Conservation (phyloP, 176 grass and related monocot genomes). For the Aegilops longissima region DNA sequence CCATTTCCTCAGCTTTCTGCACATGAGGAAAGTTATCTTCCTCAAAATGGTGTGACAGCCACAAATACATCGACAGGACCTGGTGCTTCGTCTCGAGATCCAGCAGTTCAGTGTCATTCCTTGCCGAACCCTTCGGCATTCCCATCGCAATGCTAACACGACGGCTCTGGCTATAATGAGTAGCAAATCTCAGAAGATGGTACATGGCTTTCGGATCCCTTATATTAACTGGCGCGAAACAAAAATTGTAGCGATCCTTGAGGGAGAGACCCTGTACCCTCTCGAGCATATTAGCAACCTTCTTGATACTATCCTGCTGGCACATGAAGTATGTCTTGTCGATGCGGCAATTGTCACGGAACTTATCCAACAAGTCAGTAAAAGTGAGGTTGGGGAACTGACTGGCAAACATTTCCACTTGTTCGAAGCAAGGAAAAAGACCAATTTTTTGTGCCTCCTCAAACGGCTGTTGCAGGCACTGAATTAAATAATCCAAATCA, state of each 20-base stretch:
- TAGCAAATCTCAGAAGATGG: slow-evolving; percentile 90
- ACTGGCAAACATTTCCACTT: slow-evolving; percentile 87
- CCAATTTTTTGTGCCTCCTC: slow-evolving; percentile 71
- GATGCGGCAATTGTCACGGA: slow-evolving; percentile 72
- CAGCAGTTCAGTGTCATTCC: slow-evolving; percentile 86
- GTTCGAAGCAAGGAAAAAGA: slow-evolving; percentile 92
- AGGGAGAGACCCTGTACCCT: slow-evolving; percentile 75
- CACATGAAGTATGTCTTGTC: slow-evolving; percentile 89
- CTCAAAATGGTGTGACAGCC: slow-evolving; percentile 89
- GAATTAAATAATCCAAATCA: slow-evolving; percentile 88
- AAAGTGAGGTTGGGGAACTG: slow-evolving; percentile 63
- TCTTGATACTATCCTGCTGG: slow-evolving; percentile 67
- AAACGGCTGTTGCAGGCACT: slow-evolving; percentile 88
- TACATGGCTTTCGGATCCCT: slow-evolving; percentile 98
- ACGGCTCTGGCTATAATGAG: slow-evolving; percentile 64
- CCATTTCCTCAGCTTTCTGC: slow-evolving; percentile 84
- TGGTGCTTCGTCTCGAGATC: slow-evolving; percentile 98
- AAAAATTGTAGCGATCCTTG: slow-evolving; percentile 88
- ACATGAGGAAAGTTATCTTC: slow-evolving; percentile 79
- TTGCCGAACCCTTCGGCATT: slow-evolving; percentile 77
- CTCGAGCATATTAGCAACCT: slow-evolving; percentile 97
- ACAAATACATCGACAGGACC: slow-evolving; percentile 91
- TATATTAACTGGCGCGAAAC: slow-evolving; percentile 90
- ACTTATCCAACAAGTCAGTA: slow-evolving; percentile 74
- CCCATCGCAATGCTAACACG: slow-evolving; percentile 89